Percentiles rank a stretch among this genome's conserved stretches.
phyloP scores from a whole-genome alignment of 1,139 yeast species.

The Pichia sp. region DNA sequence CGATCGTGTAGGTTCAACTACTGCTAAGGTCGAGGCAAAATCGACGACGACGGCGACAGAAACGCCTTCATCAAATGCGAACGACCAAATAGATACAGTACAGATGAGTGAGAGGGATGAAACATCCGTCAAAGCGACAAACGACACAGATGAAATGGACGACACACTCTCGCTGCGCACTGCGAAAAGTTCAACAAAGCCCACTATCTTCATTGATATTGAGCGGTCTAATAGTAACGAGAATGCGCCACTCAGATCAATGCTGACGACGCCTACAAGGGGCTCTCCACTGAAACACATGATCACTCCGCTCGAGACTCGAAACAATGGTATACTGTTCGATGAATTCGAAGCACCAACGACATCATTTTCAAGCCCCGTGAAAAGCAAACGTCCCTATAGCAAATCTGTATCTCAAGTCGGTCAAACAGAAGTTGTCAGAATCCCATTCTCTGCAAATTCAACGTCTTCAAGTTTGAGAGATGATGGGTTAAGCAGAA shows the following conservation, averaged over 20 bases:
- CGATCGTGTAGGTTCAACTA: conserved; percentile 1
- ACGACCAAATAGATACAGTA: no score
- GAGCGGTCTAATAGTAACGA: no score
- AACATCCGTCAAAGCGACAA: no score
- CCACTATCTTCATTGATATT: no score
- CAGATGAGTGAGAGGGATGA: no score
- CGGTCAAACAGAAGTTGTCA: conserved; percentile 24
- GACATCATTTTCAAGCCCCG: conserved; percentile 5
- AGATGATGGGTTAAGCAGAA: conserved; percentile 7
- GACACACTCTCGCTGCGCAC: no score
- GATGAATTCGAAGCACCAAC: conserved; percentile 4
- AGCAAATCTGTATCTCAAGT: conserved; percentile 54
- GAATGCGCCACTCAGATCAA: no score
- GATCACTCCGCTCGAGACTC: conserved; percentile 1
- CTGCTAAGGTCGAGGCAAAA: no score
- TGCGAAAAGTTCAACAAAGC: no score
- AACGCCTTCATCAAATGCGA: no score
- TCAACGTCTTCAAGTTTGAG: background rate
- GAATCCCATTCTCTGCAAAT: conserved; percentile 2
- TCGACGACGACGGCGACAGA: no score
- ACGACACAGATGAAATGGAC: background rate
- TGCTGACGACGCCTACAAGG: no score
- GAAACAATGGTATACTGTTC: background rate
- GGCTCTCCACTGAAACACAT: conserved; percentile 11
- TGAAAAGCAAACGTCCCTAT: conserved; percentile 35